Conservation (phyloP, 192 early-diverging fungal genomes). For the Backusella macrospora region DNA sequence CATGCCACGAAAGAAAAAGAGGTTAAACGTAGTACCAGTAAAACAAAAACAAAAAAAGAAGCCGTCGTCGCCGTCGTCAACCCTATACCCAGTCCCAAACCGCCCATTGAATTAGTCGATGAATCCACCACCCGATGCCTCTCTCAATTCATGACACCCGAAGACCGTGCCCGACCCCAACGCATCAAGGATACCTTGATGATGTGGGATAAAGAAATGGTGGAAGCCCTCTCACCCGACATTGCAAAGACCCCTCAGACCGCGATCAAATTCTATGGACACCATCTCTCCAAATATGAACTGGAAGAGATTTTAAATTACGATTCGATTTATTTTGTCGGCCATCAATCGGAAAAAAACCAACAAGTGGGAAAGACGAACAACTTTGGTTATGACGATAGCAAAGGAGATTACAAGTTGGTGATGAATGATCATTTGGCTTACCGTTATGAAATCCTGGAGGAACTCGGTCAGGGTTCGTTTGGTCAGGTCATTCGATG, state of each 20-base stretch:
- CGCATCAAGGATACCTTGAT: neutral
- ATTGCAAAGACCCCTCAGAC: slow-evolving; percentile 46
- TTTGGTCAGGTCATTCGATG: slow-evolving; percentile 95
- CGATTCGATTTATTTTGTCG: slow-evolving; percentile 83
- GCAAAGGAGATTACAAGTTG: slow-evolving; percentile 92
- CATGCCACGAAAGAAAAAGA: slow-evolving; percentile 16
- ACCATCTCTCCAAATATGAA: slow-evolving; percentile 82
- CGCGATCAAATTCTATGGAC: slow-evolving; percentile 65
- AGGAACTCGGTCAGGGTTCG: slow-evolving; percentile 81
- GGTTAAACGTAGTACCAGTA: neutral
- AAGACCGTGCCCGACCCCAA: neutral
- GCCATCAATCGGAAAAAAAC: slow-evolving; percentile 65
- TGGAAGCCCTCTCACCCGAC: slow-evolving; percentile 27
- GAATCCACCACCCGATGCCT: neutral
- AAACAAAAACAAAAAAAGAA: neutral
- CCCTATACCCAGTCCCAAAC: neutral
- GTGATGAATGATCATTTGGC: slow-evolving; percentile 82
- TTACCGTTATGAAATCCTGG: slow-evolving; percentile 92
- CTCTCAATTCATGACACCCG: neutral
- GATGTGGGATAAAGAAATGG: slow-evolving; percentile 9
- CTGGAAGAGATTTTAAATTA: slow-evolving; percentile 82
- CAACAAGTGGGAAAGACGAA: slow-evolving; percentile 57
- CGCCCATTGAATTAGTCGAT: neutral
- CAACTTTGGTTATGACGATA: slow-evolving; percentile 82
- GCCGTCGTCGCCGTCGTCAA: neutral